Evolutionary conservation across 805 yeast genomes (phyloP).

Genomic region (Hanseniaspora osmophila): DNA sequence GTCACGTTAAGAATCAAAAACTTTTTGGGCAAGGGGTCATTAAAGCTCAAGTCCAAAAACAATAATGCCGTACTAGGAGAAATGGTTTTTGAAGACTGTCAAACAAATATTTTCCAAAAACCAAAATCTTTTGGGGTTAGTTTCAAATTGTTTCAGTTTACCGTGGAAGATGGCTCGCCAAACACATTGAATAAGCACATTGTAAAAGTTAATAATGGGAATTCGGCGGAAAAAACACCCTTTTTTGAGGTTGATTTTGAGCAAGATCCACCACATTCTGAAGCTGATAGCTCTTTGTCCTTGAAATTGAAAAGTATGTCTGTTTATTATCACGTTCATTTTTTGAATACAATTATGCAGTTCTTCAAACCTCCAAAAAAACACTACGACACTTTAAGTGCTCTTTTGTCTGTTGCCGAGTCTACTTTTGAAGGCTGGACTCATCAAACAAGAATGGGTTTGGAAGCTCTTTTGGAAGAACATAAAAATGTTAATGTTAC

Average conservation of each 20-base stretch:
- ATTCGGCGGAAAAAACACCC: slow-evolving; percentile 10
- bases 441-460: slow-evolving; percentile 76
- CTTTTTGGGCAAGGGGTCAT: slow-evolving; percentile 61
- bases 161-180: slow-evolving; percentile 76
- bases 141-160: slow-evolving; percentile 66
- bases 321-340: slow-evolving; percentile 73
- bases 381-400: slow-evolving; percentile 78
- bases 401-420: slow-evolving; percentile 87
- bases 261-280: slow-evolving; percentile 55
- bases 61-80: slow-evolving; percentile 45
- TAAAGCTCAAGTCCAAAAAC: slow-evolving; percentile 35
- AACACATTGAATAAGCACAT: slow-evolving; percentile 72
- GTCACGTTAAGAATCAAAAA: slow-evolving; percentile 55
- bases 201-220: slow-evolving; percentile 55
- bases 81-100: slow-evolving; percentile 70
- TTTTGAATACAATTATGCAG: slow-evolving; percentile 55
- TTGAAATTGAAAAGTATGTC: slow-evolving; percentile 78
- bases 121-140: slow-evolving; percentile 63
- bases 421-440: slow-evolving; percentile 87
- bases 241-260: slow-evolving; percentile 77
- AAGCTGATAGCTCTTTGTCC: slow-evolving; percentile 66
- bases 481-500: slow-evolving; percentile 81
- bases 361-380: slow-evolving; percentile 82
- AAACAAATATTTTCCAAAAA: slow-evolving; percentile 56
- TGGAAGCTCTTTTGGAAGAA: slow-evolving; percentile 86